phyloP scores from a whole-genome alignment of 129 eudicot species.

The Escallonia rubra region DNA sequence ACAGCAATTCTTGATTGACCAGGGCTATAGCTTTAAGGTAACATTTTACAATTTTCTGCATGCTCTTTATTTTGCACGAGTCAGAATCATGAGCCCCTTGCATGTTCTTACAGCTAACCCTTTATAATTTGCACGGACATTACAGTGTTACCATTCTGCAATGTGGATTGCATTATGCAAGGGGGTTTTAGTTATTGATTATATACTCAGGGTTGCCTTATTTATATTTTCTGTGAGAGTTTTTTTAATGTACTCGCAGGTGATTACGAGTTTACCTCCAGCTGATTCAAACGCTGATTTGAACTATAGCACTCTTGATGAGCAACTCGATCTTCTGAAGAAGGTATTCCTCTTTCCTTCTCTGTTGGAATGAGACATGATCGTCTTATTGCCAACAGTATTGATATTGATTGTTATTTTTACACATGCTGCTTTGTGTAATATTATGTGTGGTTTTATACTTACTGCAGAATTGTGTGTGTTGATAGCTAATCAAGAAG shows the following conservation, averaged over 20 bases:
- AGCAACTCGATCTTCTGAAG: constrained; percentile 64
- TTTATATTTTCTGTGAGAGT: too few relatives aligned
- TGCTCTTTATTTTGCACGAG: too few relatives aligned
- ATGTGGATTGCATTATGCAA: too few relatives aligned
- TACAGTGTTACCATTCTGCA: too few relatives aligned
- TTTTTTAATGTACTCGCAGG: constrained; percentile 25
- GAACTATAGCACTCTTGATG: constrained; percentile 53
- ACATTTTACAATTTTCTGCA: neutral
- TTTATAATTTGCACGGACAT: too few relatives aligned
- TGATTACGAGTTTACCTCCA: constrained; percentile 85
- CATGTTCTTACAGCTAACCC: too few relatives aligned
- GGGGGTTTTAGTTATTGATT: too few relatives aligned
- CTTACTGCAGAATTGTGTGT: too few relatives aligned
- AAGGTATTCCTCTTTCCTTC: constrained; percentile 35
- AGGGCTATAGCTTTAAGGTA: constrained; percentile 98
- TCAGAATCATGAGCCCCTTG: too few relatives aligned
- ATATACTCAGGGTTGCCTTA: neutral
- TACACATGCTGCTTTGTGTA: too few relatives aligned
- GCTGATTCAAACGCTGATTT: constrained; percentile 60
- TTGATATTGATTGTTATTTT: neutral
- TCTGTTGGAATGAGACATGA: neutral
- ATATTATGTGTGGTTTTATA: too few relatives aligned
- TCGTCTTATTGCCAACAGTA: neutral
- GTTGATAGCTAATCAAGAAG: too few relatives aligned
- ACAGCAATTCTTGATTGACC: constrained; percentile 95